These are phyloP conservation scores for Talaromyces sp. DNA, from an alignment of 2,329 filamentous ascomycete species.

Conservation along the genomic window DNA sequence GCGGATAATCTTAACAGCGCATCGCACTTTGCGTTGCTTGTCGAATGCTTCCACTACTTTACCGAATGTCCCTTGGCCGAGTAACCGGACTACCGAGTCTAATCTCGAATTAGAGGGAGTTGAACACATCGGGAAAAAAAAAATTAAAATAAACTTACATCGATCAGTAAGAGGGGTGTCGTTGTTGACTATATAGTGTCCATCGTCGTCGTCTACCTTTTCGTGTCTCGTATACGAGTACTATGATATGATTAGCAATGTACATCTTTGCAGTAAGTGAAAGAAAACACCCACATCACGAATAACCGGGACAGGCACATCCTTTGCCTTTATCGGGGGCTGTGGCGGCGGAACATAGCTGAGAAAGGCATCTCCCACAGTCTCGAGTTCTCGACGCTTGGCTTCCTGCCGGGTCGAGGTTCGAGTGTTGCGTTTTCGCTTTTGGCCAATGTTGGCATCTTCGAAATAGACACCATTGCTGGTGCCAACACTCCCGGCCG, in stretches of 20 bases:
- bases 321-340: conserved; percentile 83
- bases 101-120: conserved; percentile 16
- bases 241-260: conserved; percentile 25
- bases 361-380: conserved; percentile 64
- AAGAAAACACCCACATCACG: conserved; percentile 49
- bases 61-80: conserved; percentile 96
- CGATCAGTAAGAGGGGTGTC: conserved; percentile 81
- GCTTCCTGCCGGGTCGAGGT: conserved; percentile 79
- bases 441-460: conserved; percentile 70
- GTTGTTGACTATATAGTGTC: conserved; percentile 90
- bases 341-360: conserved; percentile 83
- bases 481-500: conserved; percentile 49
- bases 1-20: conserved; percentile 96
- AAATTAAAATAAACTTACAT: conserved; percentile 57
- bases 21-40: conserved; percentile 68
- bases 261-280: neutral
- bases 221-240: conserved; percentile 49
- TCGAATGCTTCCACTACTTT: conserved; percentile 95
- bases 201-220: conserved; percentile 93
- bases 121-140: neutral
- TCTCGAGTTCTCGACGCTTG: conserved; percentile 70
- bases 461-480: conserved; percentile 61
- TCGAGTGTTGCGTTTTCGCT: conserved; percentile 77
- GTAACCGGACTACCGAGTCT: conserved; percentile 85
- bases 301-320: conserved; percentile 61